These are phyloP conservation scores for Calvatia gigantea DNA, from an alignment of 768 basidiomycete species.

Conservation along the genomic window DNA sequence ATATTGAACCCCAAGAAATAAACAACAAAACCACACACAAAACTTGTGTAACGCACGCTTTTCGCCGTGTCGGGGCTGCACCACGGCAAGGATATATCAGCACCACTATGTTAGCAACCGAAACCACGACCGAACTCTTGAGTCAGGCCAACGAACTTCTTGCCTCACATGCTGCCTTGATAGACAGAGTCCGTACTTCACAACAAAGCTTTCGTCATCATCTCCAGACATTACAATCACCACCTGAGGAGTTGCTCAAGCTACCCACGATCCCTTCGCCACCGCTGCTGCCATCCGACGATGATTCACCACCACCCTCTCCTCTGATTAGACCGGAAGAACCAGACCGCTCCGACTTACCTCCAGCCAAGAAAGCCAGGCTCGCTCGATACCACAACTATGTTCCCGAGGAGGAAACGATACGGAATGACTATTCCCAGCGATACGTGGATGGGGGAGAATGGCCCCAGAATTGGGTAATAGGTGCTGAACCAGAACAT, in stretches of 20 bases:
- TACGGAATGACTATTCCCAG: conserved; percentile 92
- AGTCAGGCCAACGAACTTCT: conserved; percentile 64
- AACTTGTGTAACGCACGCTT: no score
- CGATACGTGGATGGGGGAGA: conserved; percentile 88
- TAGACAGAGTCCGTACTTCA: conserved; percentile 48
- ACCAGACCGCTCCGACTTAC: conserved; percentile 20
- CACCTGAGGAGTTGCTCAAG: conserved; percentile 50
- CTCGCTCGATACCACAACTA: conserved; percentile 74
- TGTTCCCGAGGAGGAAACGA: conserved; percentile 91
- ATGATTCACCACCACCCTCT: conserved; percentile 43
- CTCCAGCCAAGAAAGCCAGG: conserved; percentile 73
- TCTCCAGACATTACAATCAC: conserved; percentile 51
- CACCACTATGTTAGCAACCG: conserved; percentile 6
- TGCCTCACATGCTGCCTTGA: conserved; percentile 54
- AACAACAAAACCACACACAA: no score
- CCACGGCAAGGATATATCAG: no score
- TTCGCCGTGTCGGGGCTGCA: no score
- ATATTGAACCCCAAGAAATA: not conserved
- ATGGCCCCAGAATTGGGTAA: conserved; percentile 92
- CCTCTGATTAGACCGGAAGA: conserved; percentile 36
- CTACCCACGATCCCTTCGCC: conserved; percentile 60
- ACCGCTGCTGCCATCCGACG: conserved; percentile 47
- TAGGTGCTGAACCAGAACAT: conserved; percentile 83
- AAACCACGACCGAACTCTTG: conserved; percentile 46
- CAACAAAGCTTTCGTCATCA: conserved; percentile 58